Base-by-base conservation (phyloP, 2,329 filamentous ascomycete species). In the Cladophialophora exuberans region DNA sequence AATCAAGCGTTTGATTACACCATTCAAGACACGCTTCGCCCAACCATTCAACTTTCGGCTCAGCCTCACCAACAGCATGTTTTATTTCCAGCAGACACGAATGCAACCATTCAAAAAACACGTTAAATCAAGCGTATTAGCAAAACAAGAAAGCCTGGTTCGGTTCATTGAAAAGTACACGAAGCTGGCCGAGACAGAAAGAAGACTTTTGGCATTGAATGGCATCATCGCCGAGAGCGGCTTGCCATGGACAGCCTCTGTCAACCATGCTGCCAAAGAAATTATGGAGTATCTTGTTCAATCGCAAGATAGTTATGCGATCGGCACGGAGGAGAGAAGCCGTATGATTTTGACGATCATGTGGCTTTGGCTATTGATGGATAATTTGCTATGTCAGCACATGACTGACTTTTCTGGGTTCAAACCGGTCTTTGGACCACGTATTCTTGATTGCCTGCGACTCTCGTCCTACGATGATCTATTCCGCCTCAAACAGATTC, bases 281-380 rank as follows among this genome's bases (percentile, higher is more conserved):
- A 39, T 55, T n/a, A 17, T 41, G 36, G 26, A 60, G 1, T 76
- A 79, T 47, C 56, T 78, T 0, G 31, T 63, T 0, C 46, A 59
- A 1, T 69, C 74, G 2, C 59, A 65, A 0, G 59, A 70, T 0
- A 62, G 68, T 0, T 83, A 81, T 56, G 61, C 73, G 0, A 55
- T 62, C 3, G 74, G 79, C 53, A 72, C 77, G 0, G 78, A 81
- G 44, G 73, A 79, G 20, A 78, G 75, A 60, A 84, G 83, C 23
- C 54, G 68, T 0, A 75, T 81, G 61, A 66, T 87, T 0, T 71
- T 88, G 1, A 75, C 70, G 6, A 38, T 83, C 0, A 76, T 87
- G 64, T 78, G 83, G 45, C 60, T 85, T 0, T 89, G 84, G 85
- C 65, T 79, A 2, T 62, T 66, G 1, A 75, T 87, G 65, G 86